Evolutionary conservation across 495 filamentous ascomycete species (phyloP).

Genomic region (Acidomyces sp.): DNA sequence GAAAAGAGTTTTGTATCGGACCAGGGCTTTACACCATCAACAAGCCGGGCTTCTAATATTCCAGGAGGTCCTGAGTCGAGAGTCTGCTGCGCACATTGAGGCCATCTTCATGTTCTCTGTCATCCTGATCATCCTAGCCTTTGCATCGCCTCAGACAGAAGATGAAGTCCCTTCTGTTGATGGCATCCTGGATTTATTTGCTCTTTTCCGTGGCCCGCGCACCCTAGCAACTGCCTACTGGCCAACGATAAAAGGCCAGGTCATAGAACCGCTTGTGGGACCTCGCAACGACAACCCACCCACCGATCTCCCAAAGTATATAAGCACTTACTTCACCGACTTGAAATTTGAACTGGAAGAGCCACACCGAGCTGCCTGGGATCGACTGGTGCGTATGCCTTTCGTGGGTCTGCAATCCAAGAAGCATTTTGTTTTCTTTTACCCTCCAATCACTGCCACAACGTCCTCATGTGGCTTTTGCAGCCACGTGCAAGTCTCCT

Average conservation of each 20-base stretch:
- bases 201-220: conserved; percentile 5
- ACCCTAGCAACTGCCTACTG: conserved; percentile 1
- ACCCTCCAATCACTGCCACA: too few relatives aligned
- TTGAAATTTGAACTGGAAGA: too few relatives aligned
- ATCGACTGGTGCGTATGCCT: neutral
- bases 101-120: conserved; percentile 9
- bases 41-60: conserved; percentile 9
- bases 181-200: conserved; percentile 6
- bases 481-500: too few relatives aligned
- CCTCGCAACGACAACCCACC: neutral
- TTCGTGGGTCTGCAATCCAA: neutral
- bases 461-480: too few relatives aligned
- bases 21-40: conserved; percentile 7
- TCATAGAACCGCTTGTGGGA: neutral
- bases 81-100: conserved; percentile 1
- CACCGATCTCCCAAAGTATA: neutral
- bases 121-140: conserved; percentile 9
- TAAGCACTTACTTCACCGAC: neutral
- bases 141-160: conserved; percentile 7
- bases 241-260: neutral
- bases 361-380: too few relatives aligned
- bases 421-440: neutral
- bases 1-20: neutral
- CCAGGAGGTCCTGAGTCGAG: neutral
- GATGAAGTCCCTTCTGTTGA: neutral